Evolutionary conservation across 345 rosid genomes (phyloP), one percentile per base, ranked within the genome.

Genomic region (Rubroshorea leprosula): DNA sequence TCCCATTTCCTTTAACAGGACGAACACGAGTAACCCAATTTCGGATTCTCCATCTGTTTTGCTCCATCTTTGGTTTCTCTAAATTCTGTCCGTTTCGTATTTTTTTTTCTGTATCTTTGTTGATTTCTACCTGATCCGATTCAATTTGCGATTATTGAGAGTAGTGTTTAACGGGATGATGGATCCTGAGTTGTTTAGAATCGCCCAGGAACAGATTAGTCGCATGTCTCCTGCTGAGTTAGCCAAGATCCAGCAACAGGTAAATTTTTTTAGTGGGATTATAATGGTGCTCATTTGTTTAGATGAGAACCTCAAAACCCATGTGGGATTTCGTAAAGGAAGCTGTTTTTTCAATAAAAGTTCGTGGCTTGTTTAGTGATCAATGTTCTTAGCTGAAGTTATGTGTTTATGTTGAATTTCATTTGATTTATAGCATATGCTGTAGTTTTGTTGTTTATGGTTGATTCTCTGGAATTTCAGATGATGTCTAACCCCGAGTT

Each of bases 191-290:
- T 58, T 94, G 83, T 74, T 90, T 31, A 81, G 73, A 27, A 66
- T 90, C 21, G 97, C 96, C 54, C 97, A 94, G 74, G 99, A 94
- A 43, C 99, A 94, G 79, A 82, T 94, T 82, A 85, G 89, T 63
- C 96, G 96, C 60, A 87, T 93, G 96, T 76, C 97, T 0, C 87
- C 99, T 4, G 87, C 72, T 63, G 97, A 93, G 48, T 63, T 87
- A 21, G 82, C 97, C 39, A 75, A 70, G 80, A 81, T 81, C 70
- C 87, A 81, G 41, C 80, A 79, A 31, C 89, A 81, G 87, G 94
- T 79, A 49, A 26, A 19, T 61, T 44, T 35, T 25, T 55, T 0
- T 19, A 8, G 2, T 14, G 11, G 0, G 7, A 26, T 43, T 18
- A 4, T 6, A 0, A 16, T 23, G 17, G n/a, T 49, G 18, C 23